Evolutionary conservation across 1,139 yeast genomes (phyloP).

Genomic region (Yamadazyma mexicana): DNA sequence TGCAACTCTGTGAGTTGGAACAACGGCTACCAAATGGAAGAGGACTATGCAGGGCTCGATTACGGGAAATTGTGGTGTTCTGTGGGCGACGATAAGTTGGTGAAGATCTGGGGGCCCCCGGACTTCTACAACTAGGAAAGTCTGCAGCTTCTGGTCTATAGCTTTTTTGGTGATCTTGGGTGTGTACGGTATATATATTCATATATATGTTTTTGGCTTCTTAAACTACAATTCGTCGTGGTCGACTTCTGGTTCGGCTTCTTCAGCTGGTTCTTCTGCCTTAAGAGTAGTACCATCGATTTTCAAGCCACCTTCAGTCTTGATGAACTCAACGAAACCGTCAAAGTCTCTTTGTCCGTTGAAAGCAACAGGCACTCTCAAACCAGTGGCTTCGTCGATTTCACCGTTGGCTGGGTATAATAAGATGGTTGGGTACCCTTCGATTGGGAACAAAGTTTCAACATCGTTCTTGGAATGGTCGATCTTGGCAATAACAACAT

Average conservation of each 20-base stretch:
- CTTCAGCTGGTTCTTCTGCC: conserved; percentile 28
- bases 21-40: conserved; percentile 24
- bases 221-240: conserved; percentile 40
- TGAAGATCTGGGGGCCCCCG: conserved; percentile 63
- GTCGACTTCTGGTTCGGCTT: conserved; percentile 23
- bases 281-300: conserved; percentile 49
- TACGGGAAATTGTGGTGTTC: conserved; percentile 67
- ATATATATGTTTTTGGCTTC: background rate
- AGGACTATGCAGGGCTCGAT: conserved; percentile 22
- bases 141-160: background rate
- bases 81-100: conserved; percentile 78
- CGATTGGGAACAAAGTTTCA: conserved; percentile 60
- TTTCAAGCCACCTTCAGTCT: conserved; percentile 58
- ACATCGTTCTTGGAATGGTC: conserved; percentile 93
- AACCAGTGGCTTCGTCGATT: conserved; percentile 53
- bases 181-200: background rate
- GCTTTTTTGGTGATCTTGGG: too few relatives aligned
- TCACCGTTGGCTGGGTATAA: conserved; percentile 89
- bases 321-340: conserved; percentile 66
- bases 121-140: conserved; percentile 12
- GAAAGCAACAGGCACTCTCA: conserved; percentile 66
- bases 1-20: conserved; percentile 84
- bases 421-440: conserved; percentile 92
- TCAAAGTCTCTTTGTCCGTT: conserved; percentile 76
- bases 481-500: conserved; percentile 75